Evolutionary conservation across 352 stramenopile genomes (phyloP).

Genomic region (Thraustotheca clavata): DNA sequence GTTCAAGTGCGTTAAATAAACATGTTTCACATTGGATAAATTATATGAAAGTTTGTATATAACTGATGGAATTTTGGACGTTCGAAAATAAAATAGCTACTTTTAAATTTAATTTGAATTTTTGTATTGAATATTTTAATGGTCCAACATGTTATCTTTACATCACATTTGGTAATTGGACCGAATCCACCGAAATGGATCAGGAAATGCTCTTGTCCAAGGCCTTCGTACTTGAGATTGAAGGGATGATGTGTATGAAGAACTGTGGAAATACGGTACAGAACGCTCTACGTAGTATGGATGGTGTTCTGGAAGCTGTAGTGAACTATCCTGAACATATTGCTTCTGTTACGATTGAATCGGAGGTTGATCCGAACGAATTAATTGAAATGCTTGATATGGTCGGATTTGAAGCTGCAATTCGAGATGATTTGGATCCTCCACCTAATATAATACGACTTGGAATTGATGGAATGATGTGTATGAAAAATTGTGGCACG

Average conservation of each 20-base stretch:
- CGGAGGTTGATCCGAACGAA: slow-evolving; percentile 2
- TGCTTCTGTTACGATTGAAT: slow-evolving; percentile 30
- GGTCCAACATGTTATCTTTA: too few relatives aligned
- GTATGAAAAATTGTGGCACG: slow-evolving; percentile 69
- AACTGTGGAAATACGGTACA: slow-evolving; percentile 57
- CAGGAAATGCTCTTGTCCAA: slow-evolving; percentile 13
- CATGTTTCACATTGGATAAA: too few relatives aligned
- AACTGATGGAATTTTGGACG: too few relatives aligned
- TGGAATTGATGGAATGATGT: slow-evolving; percentile 58
- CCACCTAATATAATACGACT: slow-evolving; percentile 41
- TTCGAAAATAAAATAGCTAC: too few relatives aligned
- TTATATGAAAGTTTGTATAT: too few relatives aligned
- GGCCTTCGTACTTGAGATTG: slow-evolving; percentile 54
- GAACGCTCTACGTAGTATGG: slow-evolving; percentile 27
- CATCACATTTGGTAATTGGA: too few relatives aligned
- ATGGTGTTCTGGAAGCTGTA: slow-evolving; percentile 26
- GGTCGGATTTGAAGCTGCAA: slow-evolving; percentile 23
- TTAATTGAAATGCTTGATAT: slow-evolving; percentile 23
- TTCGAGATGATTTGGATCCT: neutral
- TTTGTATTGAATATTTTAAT: too few relatives aligned
- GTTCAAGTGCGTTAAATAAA: too few relatives aligned
- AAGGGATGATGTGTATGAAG: slow-evolving; percentile 64
- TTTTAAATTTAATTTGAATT: too few relatives aligned
- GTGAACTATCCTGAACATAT: slow-evolving; percentile 28
- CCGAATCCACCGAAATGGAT: too few relatives aligned